Percentiles rank a stretch among this genome's conserved stretches.
Conservation (phyloP, 495 filamentous ascomycete genomes). For the Penicillium maclennaniae region DNA sequence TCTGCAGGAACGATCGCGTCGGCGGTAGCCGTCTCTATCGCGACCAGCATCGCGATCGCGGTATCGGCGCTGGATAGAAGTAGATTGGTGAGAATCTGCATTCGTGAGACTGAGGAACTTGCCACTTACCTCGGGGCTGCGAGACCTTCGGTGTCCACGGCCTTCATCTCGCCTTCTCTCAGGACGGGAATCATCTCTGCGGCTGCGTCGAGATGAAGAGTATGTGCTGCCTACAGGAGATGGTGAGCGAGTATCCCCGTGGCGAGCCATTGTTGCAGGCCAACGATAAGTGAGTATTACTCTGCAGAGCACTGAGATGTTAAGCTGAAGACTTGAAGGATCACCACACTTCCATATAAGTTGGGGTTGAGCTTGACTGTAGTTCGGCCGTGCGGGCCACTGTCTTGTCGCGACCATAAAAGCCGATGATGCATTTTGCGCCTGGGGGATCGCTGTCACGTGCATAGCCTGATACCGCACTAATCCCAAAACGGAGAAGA, state of each 20-base stretch:
- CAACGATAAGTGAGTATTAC: constrained; percentile 64
- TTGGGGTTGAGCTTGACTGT: neutral
- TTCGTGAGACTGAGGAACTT: neutral
- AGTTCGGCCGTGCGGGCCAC: neutral
- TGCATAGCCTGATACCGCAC: constrained; percentile 15
- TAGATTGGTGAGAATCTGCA: constrained; percentile 27
- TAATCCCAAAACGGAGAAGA: constrained; percentile 24
- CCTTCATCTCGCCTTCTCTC: constrained; percentile 64
- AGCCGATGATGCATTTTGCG: constrained; percentile 12
- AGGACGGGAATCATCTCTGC: constrained; percentile 74
- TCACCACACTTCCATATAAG: constrained; percentile 14
- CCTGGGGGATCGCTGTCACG: constrained; percentile 11
- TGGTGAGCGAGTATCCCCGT: constrained; percentile 91
- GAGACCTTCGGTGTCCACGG: constrained; percentile 59
- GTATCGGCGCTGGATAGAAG: constrained; percentile 50
- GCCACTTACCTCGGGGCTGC: constrained; percentile 66
- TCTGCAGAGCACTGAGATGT: constrained; percentile 38
- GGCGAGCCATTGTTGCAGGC: constrained; percentile 79
- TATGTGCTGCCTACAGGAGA: constrained; percentile 88
- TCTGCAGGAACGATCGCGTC: constrained; percentile 74
- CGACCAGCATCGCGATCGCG: constrained; percentile 56
- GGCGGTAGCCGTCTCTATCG: constrained; percentile 58
- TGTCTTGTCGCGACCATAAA: neutral
- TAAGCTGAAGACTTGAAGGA: constrained; percentile 1
- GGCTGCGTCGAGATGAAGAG: constrained; percentile 66